Evolutionary conservation across 176 grass and related monocot genomes (phyloP).

Genomic region (Neostapfia colusana): DNA sequence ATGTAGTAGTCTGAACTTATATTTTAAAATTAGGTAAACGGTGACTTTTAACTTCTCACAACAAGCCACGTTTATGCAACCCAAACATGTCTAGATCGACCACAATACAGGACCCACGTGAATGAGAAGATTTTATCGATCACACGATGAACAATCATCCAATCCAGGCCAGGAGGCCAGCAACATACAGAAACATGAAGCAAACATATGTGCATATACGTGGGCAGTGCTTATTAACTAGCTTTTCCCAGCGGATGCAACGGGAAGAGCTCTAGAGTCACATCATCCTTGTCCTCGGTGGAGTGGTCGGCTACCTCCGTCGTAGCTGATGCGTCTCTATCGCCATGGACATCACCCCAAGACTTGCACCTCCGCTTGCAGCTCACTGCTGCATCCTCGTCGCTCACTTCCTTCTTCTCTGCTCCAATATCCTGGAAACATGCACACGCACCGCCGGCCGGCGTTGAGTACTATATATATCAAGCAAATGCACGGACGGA

Average conservation of each 20-base stretch:
- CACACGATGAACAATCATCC: slow-evolving; percentile 6
- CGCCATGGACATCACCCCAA: slow-evolving; percentile 22
- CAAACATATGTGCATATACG: neutral
- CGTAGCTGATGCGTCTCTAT: neutral
- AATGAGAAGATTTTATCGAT: neutral
- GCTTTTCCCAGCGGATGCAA: slow-evolving; percentile 70
- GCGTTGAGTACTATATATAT: neutral
- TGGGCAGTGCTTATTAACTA: neutral
- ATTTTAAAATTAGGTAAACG: neutral
- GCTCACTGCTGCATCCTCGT: slow-evolving; percentile 11
- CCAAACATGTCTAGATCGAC: neutral
- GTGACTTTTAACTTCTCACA: neutral
- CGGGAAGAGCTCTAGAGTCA: slow-evolving; percentile 87
- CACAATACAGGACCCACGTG: neutral
- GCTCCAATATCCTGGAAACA: slow-evolving; percentile 19
- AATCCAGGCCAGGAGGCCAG: neutral
- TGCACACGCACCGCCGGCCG: no score
- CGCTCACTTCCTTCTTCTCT: slow-evolving; percentile 25
- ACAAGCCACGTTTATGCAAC: neutral
- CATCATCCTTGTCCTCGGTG: slow-evolving; percentile 5
- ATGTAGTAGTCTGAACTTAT: neutral
- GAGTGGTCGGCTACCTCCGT: slow-evolving; percentile 13
- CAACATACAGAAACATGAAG: neutral
- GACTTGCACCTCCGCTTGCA: slow-evolving; percentile 56
- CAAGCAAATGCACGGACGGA: neutral